Evolutionary conservation across 192 early-diverging fungal genomes (phyloP).

Genomic region (Backusella australiensis): DNA sequence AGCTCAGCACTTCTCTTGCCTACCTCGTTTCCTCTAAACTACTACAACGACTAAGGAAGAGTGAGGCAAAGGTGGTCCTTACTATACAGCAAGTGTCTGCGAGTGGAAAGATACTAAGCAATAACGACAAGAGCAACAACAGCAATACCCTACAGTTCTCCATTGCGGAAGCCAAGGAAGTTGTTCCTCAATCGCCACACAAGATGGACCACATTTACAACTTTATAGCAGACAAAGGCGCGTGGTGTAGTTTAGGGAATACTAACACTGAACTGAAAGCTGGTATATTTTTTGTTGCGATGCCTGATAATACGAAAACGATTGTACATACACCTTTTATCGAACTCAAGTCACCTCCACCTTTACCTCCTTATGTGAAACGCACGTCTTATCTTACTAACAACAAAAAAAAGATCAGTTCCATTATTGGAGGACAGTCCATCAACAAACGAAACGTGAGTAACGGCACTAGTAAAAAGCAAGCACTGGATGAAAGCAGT

Average conservation of each 20-base stretch:
- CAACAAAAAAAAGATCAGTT: conserved; percentile 7
- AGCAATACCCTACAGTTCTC: conserved; percentile 7
- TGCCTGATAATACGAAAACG: conserved; percentile 23
- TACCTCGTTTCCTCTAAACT: conserved; percentile 34
- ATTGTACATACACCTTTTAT: conserved; percentile 9
- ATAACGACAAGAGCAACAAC: conserved; percentile 5
- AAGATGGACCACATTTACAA: conserved; percentile 22
- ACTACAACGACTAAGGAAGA: conserved; percentile 22
- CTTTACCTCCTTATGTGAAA: conserved; percentile 13
- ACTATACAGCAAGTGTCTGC: background rate
- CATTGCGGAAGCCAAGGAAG: conserved; percentile 25
- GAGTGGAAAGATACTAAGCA: background rate
- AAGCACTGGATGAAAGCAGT: background rate
- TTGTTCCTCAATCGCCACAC: conserved; percentile 20
- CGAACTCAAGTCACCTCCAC: conserved; percentile 21
- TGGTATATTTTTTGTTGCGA: conserved; percentile 34
- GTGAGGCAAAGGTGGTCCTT: conserved; percentile 21
- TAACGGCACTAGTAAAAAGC: background rate
- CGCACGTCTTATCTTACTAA: conserved; percentile 5
- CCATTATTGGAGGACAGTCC: background rate
- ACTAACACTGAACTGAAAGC: conserved; percentile 20
- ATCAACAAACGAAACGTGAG: background rate
- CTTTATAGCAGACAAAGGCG: conserved; percentile 35
- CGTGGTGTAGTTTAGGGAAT: conserved; percentile 15
- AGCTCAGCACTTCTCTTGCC: conserved; percentile 25